Conservation (phyloP, 106 monocot genomes). For the Dendrobium chrysotoxum region DNA sequence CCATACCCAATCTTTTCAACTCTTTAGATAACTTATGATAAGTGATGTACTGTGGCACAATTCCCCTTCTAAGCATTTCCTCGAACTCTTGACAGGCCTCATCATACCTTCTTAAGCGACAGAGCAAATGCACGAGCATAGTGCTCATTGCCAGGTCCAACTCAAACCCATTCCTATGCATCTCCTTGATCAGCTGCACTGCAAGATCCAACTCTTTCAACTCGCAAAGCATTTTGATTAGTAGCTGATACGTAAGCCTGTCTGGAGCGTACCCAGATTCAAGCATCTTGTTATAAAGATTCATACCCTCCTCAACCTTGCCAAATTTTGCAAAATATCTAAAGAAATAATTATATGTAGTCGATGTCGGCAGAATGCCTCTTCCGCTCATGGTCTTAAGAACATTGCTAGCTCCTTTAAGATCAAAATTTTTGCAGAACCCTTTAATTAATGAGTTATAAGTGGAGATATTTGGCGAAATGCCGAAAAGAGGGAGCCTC, state of each 20-base stretch:
- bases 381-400: conserved; percentile 67
- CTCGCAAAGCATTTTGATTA: conserved; percentile 77
- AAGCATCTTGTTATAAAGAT: conserved; percentile 68
- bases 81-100: conserved; percentile 76
- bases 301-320: conserved; percentile 65
- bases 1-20: conserved; percentile 43
- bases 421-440: conserved; percentile 67
- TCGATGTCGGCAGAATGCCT: conserved; percentile 52
- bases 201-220: conserved; percentile 33
- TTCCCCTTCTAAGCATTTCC: conserved; percentile 58
- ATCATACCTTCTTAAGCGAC: conserved; percentile 36
- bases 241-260: conserved; percentile 46
- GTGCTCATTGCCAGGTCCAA: conserved; percentile 69
- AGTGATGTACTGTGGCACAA: conserved; percentile 71
- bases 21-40: conserved; percentile 47
- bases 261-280: conserved; percentile 47
- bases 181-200: conserved; percentile 63
- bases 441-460: conserved; percentile 79
- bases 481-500: conserved; percentile 60
- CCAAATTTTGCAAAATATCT: conserved; percentile 46
- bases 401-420: conserved; percentile 46
- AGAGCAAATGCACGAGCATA: conserved; percentile 77
- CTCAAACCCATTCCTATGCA: conserved; percentile 58
- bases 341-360: conserved; percentile 87
- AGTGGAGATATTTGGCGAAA: conserved; percentile 65